A percentile compares a stretch with the other conserved stretches of the same genome.
These are phyloP conservation scores for Blastocrithidia nonstop DNA, from an alignment of 208 protist genomes.

Conservation along the genomic window DNA sequence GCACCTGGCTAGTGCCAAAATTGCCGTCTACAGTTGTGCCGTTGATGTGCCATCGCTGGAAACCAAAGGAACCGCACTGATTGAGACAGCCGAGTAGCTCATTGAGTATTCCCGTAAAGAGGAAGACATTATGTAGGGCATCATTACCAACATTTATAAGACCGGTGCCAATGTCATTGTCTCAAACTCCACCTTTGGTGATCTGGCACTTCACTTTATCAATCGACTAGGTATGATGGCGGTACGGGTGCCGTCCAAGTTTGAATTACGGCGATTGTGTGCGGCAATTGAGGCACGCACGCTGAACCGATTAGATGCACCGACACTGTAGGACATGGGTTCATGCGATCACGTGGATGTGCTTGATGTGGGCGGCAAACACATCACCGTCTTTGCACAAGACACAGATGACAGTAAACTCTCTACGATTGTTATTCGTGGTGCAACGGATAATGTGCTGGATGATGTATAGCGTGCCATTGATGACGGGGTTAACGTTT, in stretches of 20 bases:
- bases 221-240: constrained; percentile 97
- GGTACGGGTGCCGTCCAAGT: constrained; percentile 97
- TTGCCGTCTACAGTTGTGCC: constrained; percentile 96
- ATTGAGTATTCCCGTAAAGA: constrained; percentile 93
- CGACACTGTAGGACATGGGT: constrained; percentile 92
- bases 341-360: constrained; percentile 89
- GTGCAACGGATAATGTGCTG: constrained; percentile 95
- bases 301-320: constrained; percentile 85
- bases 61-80: constrained; percentile 96
- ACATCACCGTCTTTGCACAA: constrained; percentile 93
- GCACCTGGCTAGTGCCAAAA: constrained; percentile 90
- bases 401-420: constrained; percentile 84
- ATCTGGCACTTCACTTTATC: constrained; percentile 98
- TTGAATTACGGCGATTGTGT: constrained; percentile 97
- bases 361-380: constrained; percentile 92
- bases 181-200: constrained; percentile 93
- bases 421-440: constrained; percentile 98
- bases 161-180: constrained; percentile 97
- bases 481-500: constrained; percentile 98
- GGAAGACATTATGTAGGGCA: constrained; percentile 94
- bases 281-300: constrained; percentile 90
- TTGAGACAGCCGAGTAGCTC: constrained; percentile 97
- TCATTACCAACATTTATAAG: constrained; percentile 93
- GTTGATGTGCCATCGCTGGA: constrained; percentile 96
- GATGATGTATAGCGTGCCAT: constrained; percentile 95